These are phyloP conservation scores for Aspergillus sp. DNA, from an alignment of 2,329 filamentous ascomycete species.

Conservation along the genomic window DNA sequence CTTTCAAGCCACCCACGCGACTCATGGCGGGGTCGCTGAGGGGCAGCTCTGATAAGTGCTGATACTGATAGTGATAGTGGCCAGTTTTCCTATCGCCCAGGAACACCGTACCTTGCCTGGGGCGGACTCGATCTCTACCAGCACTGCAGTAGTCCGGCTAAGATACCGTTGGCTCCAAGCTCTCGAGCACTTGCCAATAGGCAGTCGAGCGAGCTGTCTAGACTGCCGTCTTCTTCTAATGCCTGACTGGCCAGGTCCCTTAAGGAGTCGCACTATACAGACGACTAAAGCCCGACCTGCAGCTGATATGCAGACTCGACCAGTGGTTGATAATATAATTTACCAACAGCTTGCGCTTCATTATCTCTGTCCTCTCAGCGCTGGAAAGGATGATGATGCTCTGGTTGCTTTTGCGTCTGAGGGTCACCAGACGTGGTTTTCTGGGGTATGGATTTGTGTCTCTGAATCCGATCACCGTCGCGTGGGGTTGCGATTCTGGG, in stretches of 20 bases:
- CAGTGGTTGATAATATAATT: constrained; percentile 31
- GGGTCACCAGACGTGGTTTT: constrained; percentile 20
- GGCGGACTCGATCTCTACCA: not conserved
- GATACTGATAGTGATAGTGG: not conserved
- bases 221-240: not conserved
- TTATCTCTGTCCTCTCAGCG: constrained; percentile 24
- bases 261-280: not conserved
- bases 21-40: constrained; percentile 29
- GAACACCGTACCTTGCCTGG: not conserved
- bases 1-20: constrained; percentile 28
- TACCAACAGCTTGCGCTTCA: constrained; percentile 28
- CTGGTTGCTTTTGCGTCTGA: constrained; percentile 11
- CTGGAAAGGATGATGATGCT: not conserved
- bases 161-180: not conserved
- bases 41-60: constrained; percentile 28
- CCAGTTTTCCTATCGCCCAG: constrained; percentile 1
- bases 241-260: not conserved
- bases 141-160: not conserved
- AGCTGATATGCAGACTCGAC: constrained; percentile 34
- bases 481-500: constrained; percentile 30
- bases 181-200: not conserved
- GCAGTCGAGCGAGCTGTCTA: not conserved
- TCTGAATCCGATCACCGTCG: constrained; percentile 23
- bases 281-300: constrained; percentile 19
- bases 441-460: constrained; percentile 10